phyloP scores from a whole-genome alignment of 495 filamentous ascomycete genomes.

The Penicillium cataractarum region DNA sequence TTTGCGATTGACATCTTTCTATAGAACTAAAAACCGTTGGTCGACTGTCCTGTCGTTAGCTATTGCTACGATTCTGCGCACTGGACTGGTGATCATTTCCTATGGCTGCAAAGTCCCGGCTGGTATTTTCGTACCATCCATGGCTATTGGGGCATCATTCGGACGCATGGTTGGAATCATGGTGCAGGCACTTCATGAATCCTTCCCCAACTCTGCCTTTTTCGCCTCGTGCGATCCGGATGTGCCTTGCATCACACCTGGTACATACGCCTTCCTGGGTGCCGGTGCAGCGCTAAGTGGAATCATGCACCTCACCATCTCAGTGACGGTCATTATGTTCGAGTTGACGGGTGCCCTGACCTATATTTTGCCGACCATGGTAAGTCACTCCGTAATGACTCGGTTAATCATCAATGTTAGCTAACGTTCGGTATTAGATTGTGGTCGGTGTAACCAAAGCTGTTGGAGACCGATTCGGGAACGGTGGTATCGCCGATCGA shows the following conservation, averaged over 20 bases:
- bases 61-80: slow-evolving; percentile 78
- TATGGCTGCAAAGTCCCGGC: slow-evolving; percentile 98
- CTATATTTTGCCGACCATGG: slow-evolving; percentile 96
- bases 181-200: slow-evolving; percentile 86
- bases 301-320: slow-evolving; percentile 97
- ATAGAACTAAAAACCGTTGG: slow-evolving; percentile 66
- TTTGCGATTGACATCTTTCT: slow-evolving; percentile 26
- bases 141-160: slow-evolving; percentile 95
- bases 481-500: slow-evolving; percentile 94
- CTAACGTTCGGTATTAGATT: slow-evolving; percentile 57
- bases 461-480: slow-evolving; percentile 86
- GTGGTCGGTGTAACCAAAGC: slow-evolving; percentile 97
- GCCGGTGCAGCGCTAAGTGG: slow-evolving; percentile 94
- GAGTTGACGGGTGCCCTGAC: slow-evolving; percentile 93
- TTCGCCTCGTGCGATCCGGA: slow-evolving; percentile 88
- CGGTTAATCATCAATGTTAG: not conserved
- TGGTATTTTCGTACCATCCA: slow-evolving; percentile 96
- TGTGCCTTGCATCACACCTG: slow-evolving; percentile 94
- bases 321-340: slow-evolving; percentile 98
- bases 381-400: slow-evolving; percentile 32
- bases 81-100: slow-evolving; percentile 89
- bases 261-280: slow-evolving; percentile 93
- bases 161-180: slow-evolving; percentile 92
- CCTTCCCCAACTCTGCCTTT: slow-evolving; percentile 77
- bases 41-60: slow-evolving; percentile 77